Base-by-base conservation (phyloP, 2,329 filamentous ascomycete species). In the Fusarium pseudonygamai region DNA sequence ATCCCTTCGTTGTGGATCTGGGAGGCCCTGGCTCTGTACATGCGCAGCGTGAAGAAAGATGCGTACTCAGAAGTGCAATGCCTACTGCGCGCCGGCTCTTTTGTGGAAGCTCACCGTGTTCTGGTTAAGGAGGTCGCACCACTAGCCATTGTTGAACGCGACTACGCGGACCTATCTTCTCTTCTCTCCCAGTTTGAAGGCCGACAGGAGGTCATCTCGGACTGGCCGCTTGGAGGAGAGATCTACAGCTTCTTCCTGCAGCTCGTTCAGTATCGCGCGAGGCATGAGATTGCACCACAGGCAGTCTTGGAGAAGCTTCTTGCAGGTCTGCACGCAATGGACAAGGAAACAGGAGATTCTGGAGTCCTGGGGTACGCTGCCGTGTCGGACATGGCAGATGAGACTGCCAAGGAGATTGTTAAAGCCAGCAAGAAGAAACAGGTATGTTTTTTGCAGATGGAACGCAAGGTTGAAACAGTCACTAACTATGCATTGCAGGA, bases 61-160 rank as follows among this genome's bases (percentile, higher is more conserved):
- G 87, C 92, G 16, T 87, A 87, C 50, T 85, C 86, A 10, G 94
- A 97, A 81, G 93, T 96, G 15, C 88, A 92, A 61, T 96, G 92
- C 77, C 90, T 99, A 18, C 88, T 98, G 67, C 90, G 91, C 55
- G 96, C 95, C 5, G 88, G 89, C 43, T 91, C 93, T 46, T 93
- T 91, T 82, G 87, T 90, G 36, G 93, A 96, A 79, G 96, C 96
- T 0, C 96, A 98, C 82, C 89, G 91, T 34, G 93, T 96, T 2
- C 92, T 99, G 60, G 89, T 93, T 68, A 90, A 90, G 71, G 88
- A 92, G 73, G 95, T 98, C 36, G 96, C 93, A 1, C 96, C 96
- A 0, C 87, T 88, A 34, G 90, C 94, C 16, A 89, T 99, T 71
- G 93, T 99, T 69, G 93, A 94, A 78, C 91, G 92, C 47, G 92